Base-by-base conservation (phyloP, 2,329 filamentous ascomycete genomes). In the Ascocoryne sarcoides region DNA sequence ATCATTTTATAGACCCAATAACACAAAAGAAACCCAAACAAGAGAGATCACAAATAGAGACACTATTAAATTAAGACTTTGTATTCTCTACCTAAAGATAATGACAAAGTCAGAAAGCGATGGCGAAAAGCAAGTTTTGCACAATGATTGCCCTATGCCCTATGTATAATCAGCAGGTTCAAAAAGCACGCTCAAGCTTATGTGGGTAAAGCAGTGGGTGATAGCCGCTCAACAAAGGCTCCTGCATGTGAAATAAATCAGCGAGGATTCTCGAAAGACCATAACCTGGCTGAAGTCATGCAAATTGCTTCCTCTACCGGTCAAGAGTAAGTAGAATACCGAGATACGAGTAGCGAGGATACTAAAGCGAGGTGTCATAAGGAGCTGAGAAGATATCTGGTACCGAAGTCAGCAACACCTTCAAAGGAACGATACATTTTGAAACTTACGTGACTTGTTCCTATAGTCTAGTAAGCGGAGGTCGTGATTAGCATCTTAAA, bases 401-500 rank as follows among this genome's bases (percentile, higher is more conserved):
- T 7, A 26, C 7, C 23, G 23, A 26, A 12, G 23, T 26, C 7
- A 26, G 23, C 7, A 12, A 26, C 23, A 26, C 23, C 23, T 26
- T 26, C 7, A 12, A 12, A 26, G 23, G 12, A 12, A 26, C 7
- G 12, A 7, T 26, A 26, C 23, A 26, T 26, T 26, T 7, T 26
- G 7, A 12, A 12, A 26, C 23, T 26, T 45, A 59, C 56, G 39
- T 50, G 51, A 51, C 36, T 39, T 38, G 38, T 52, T 40, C 54
- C 55, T 58, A 55, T 38, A 54, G 40, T 49, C 37, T 40, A 44
- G 23, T 42, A 41, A 43, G 5, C 4, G 23, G 20, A 32, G 49
- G 50, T 45, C 46, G 45, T 45, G 38, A 58, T 59, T 59, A 59
- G 57, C 53, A 56, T 54, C 70, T 73, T 68, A 89, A 56, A 88